Evolutionary conservation across 768 basidiomycete species (phyloP).

Genomic region (Clavaria fumosa): DNA sequence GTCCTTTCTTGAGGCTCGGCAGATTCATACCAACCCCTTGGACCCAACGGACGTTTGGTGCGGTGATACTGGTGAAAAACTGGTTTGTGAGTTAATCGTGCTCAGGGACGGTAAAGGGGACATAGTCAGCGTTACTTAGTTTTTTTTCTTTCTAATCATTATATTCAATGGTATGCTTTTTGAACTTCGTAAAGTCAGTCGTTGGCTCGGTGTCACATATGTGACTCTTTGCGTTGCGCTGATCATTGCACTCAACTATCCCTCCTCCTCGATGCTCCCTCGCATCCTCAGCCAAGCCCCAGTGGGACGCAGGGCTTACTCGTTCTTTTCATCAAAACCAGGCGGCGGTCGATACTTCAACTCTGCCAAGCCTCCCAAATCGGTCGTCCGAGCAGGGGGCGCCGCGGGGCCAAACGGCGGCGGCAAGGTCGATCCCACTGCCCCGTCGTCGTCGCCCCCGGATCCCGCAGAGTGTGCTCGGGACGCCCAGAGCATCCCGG

Average conservation of each 20-base stretch:
- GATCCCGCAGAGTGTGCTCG: slow-evolving; percentile 11
- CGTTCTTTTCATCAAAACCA: slow-evolving; percentile 64
- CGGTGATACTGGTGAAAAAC: slow-evolving; percentile 81
- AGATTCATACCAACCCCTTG: slow-evolving; percentile 63
- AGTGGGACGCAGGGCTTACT: slow-evolving; percentile 44
- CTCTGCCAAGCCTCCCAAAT: slow-evolving; percentile 51
- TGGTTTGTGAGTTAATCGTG: slow-evolving; percentile 85
- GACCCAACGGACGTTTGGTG: slow-evolving; percentile 88
- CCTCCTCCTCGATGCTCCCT: no score
- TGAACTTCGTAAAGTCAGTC: no score
- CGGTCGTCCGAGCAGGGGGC: slow-evolving; percentile 20
- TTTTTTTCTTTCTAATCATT: no score
- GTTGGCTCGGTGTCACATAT: no score
- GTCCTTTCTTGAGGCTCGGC: slow-evolving; percentile 68
- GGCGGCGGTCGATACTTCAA: slow-evolving; percentile 65
- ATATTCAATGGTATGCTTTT: no score
- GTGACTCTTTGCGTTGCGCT: no score
- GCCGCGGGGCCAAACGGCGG: slow-evolving; percentile 4
- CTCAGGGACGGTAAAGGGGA: slow-evolving; percentile 84
- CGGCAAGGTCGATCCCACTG: slow-evolving; percentile 18
- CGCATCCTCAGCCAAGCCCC: slow-evolving; percentile 34
- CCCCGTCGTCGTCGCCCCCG: slow-evolving; percentile 11
- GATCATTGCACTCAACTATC: no score
- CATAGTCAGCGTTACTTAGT: slow-evolving; percentile 75
- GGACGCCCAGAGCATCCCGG: slow-evolving; percentile 3